These are phyloP conservation scores for Acanthamoeba sp. DNA, from an alignment of 208 protist species.

Conservation along the genomic window DNA sequence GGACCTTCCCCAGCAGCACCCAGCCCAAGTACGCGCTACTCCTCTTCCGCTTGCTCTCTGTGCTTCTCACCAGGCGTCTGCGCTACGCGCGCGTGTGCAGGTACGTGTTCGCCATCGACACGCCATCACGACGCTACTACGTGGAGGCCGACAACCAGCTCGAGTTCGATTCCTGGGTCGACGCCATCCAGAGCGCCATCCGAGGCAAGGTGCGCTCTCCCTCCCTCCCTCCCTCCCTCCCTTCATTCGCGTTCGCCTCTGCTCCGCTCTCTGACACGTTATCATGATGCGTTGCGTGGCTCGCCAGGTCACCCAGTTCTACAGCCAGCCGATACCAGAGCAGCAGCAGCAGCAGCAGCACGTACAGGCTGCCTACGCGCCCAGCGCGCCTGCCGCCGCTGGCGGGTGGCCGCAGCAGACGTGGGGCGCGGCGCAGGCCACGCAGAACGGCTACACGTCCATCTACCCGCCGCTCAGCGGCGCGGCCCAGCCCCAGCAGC, in stretches of 20 bases:
- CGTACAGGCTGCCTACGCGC: neutral
- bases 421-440: neutral
- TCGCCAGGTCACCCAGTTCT: conserved; percentile 16
- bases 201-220: neutral
- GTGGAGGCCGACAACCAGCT: conserved; percentile 22
- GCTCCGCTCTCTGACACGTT: too few species aligned
- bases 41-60: neutral
- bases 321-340: conserved; percentile 12
- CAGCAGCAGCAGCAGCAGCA: neutral
- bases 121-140: neutral
- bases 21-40: neutral
- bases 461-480: neutral
- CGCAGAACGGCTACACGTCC: neutral
- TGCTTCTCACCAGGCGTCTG: neutral
- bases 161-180: conserved; percentile 8
- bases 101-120: conserved; percentile 45
- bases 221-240: neutral
- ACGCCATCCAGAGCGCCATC: conserved; percentile 7
- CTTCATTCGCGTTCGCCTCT: too few species aligned
- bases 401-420: neutral
- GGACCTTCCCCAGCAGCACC: neutral
- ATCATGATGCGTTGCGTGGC: too few species aligned
- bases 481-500: neutral
- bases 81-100: neutral
- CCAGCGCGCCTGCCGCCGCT: neutral